Conservation (phyloP, 1,284 basidiomycete genomes). For the Ceratorhiza oryzae-sativae region DNA sequence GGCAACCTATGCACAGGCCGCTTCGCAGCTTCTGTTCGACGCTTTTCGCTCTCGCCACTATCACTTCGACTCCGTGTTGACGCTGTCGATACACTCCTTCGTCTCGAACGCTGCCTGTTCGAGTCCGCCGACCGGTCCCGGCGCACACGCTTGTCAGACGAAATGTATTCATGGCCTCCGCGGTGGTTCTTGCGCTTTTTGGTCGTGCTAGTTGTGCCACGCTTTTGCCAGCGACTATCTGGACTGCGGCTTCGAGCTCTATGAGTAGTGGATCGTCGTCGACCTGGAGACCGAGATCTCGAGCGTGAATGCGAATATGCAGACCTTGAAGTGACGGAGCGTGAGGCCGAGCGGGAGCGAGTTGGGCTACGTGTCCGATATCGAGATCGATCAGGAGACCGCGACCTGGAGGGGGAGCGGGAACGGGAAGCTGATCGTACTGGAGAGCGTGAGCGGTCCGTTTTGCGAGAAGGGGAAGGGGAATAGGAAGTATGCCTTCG, state of each 20-base stretch:
- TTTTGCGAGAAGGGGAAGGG: slow-evolving; percentile 32
- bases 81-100: slow-evolving; percentile 58
- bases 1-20: slow-evolving; percentile 40
- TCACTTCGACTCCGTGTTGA: slow-evolving; percentile 60
- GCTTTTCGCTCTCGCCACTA: slow-evolving; percentile 47
- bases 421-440: slow-evolving; percentile 17
- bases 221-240: slow-evolving; percentile 14
- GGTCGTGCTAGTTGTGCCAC: neutral
- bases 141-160: slow-evolving; percentile 38
- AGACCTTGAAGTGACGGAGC: slow-evolving; percentile 68
- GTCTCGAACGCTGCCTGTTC: slow-evolving; percentile 47
- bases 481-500: slow-evolving; percentile 32
- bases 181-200: slow-evolving; percentile 41
- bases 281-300: slow-evolving; percentile 63
- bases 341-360: slow-evolving; percentile 58
- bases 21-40: slow-evolving; percentile 34
- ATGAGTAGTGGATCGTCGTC: slow-evolving; percentile 57
- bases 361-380: slow-evolving; percentile 46
- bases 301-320: slow-evolving; percentile 68
- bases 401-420: slow-evolving; percentile 37
- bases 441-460: slow-evolving; percentile 36
- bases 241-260: slow-evolving; percentile 51
- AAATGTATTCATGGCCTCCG: slow-evolving; percentile 38
- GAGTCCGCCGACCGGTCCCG: slow-evolving; percentile 35
- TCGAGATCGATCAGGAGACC: slow-evolving; percentile 45